phyloP scores from a whole-genome alignment of 75 land plant genomes.

The Cupressus sempervirens region DNA sequence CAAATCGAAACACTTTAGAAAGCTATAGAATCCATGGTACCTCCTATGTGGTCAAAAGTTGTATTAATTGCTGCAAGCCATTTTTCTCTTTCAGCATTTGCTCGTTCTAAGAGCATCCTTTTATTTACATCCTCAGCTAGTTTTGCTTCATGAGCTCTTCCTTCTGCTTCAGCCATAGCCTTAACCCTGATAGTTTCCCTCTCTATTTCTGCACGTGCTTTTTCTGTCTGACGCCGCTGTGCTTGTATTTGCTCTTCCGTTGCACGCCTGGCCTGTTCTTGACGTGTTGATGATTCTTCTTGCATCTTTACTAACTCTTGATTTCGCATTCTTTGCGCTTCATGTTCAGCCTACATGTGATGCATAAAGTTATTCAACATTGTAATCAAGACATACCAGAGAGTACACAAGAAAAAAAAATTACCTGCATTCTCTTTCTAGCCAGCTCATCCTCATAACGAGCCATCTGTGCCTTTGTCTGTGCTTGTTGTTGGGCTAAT shows the following conservation, averaged over 20 bases:
- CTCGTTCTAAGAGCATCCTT: conserved; percentile 69
- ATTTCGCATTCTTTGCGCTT: conserved; percentile 70
- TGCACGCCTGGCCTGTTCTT: conserved; percentile 68
- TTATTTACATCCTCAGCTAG: conserved; percentile 81
- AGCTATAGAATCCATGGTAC: conserved; percentile 21
- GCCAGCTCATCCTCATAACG: conserved; percentile 96
- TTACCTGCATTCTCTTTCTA: conserved; percentile 93
- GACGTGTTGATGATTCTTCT: conserved; percentile 81
- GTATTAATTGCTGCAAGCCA: conserved; percentile 90
- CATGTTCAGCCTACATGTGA: conserved; percentile 81
- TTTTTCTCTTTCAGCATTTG: conserved; percentile 81
- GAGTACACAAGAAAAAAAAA: neutral
- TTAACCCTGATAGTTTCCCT: conserved; percentile 82
- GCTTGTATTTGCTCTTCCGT: conserved; percentile 92
- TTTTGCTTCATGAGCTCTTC: conserved; percentile 84
- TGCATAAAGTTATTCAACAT: neutral
- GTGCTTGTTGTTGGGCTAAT: conserved; percentile 82
- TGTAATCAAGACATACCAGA: neutral
- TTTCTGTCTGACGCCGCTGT: conserved; percentile 71
- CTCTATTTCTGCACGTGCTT: conserved; percentile 74
- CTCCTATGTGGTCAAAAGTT: conserved; percentile 84
- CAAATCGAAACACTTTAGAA: neutral
- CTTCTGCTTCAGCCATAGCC: conserved; percentile 93
- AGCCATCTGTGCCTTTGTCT: conserved; percentile 89
- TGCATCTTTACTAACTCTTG: conserved; percentile 85